These are phyloP conservation scores for Myxozyma vanderwaltii DNA, from an alignment of 805 yeast species.

Conservation along the genomic window DNA sequence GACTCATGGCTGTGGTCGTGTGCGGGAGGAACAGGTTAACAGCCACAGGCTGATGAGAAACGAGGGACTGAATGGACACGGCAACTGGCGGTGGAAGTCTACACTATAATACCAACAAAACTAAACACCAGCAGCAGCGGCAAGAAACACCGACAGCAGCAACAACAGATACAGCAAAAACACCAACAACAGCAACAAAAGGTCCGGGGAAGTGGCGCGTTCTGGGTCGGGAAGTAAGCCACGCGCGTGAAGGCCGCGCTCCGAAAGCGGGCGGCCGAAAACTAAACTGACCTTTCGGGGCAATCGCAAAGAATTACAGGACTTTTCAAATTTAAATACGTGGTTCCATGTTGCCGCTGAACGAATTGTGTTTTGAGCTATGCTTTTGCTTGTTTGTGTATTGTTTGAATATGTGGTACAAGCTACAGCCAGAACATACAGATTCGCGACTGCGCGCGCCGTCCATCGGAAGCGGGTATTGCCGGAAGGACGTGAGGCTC, in stretches of 20 bases:
- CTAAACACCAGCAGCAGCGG: background rate
- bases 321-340: too few species aligned
- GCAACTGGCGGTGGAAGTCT: too few species aligned
- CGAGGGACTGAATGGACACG: background rate
- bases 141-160: background rate
- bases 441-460: too few species aligned
- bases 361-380: background rate
- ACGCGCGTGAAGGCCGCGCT: background rate
- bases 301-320: too few species aligned
- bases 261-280: too few species aligned
- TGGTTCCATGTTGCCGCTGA: too few species aligned
- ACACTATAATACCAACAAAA: background rate
- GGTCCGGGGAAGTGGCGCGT: background rate
- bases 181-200: background rate
- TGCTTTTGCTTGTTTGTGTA: background rate
- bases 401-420: too few species aligned
- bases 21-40: background rate
- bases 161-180: background rate
- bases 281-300: too few species aligned
- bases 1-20: conserved; percentile 9
- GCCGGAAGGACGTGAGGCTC: too few species aligned
- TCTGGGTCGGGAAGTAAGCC: background rate
- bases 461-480: too few species aligned
- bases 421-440: too few species aligned
- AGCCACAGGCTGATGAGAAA: background rate